Base-by-base conservation (phyloP, 1,139 yeast species). In the Ogataea hybrid region DNA sequence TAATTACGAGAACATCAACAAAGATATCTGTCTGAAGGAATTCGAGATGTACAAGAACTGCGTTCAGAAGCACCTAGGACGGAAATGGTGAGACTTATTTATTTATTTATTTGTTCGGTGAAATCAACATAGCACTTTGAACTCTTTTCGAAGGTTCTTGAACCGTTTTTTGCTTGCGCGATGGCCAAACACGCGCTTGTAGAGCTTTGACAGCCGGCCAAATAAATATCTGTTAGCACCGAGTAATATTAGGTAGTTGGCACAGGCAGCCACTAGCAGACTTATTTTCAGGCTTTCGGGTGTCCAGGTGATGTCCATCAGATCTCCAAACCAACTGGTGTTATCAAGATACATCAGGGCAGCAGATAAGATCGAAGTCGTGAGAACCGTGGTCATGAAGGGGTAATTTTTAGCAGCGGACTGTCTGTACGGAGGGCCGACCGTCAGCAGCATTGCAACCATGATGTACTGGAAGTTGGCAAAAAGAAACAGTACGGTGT, bases 341-440 rank as follows among this genome's bases (percentile, higher is more conserved):
- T 75, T 71, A 35, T 75, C 62, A 8, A 81, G 61, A 16, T 56
- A 47, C 72, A 84, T 81, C 51, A 84, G 61, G 6, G 61, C 39
- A 0, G 69, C 43, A 14, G 90, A 81, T 7, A 79, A 51, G 1
- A 69, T 35, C 0, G 75, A 50, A 0, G 94, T 75, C 0, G 67
- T 50, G 0, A 69, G 52, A 39, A 87, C 70, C 38, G 90, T 87
- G 2, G 70, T 39, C 43, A 92, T 68, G 57, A 88, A 90, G 7
- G 95, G 95, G 8, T 53, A 42, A 61, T 92, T 92, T 50, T 78
- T 71, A 28, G 67, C 62, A 56, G 85, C 76, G 1, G 94, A 82
- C 57, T 86, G 84, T 46, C 98, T 74, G 62, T 88, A 94, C n/a
- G 99, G 99, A 10, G 95, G 94, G 0, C 99, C 98, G 22, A 80